These are phyloP conservation scores for Thymus mandschuricus DNA, from an alignment of 257 asterid species.

Conservation along the genomic window DNA sequence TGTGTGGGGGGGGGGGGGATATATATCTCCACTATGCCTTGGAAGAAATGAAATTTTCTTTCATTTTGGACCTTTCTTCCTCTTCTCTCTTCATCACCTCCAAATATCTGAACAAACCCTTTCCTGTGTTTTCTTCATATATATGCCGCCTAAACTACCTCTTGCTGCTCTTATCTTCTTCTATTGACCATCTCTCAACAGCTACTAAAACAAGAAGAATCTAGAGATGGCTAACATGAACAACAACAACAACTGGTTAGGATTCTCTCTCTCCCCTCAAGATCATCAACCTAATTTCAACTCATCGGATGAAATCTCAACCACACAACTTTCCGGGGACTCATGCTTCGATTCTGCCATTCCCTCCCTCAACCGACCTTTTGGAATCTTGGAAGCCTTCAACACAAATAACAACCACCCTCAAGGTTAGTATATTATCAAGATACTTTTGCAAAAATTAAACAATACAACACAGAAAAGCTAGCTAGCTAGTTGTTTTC, in stretches of 20 bases:
- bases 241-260: constrained; percentile 67
- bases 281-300: constrained; percentile 20
- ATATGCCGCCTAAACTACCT: constrained; percentile 15
- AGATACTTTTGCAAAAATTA: too few relatives aligned
- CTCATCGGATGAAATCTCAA: constrained; percentile 44
- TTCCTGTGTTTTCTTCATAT: not conserved
- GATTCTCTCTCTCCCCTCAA: constrained; percentile 65
- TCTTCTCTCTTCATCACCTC: constrained; percentile 29
- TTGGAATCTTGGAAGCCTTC: constrained; percentile 55
- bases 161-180: not conserved
- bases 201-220: not conserved
- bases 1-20: constrained; percentile 16
- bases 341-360: constrained; percentile 40
- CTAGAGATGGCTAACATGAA: constrained; percentile 51
- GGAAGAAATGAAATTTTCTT: constrained; percentile 30
- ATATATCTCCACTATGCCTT: constrained; percentile 36
- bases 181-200: not conserved
- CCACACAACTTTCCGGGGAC: constrained; percentile 21
- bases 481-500: too few relatives aligned
- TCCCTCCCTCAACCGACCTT: constrained; percentile 34
- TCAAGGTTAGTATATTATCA: constrained; percentile 38
- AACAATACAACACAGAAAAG: too few relatives aligned
- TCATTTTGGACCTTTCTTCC: constrained; percentile 36
- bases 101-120: not conserved
- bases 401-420: constrained; percentile 37